Percentiles rank a stretch among this genome's conserved stretches.
Conservation (phyloP, 2,329 filamentous ascomycete species). For the Cadophora sp. region DNA sequence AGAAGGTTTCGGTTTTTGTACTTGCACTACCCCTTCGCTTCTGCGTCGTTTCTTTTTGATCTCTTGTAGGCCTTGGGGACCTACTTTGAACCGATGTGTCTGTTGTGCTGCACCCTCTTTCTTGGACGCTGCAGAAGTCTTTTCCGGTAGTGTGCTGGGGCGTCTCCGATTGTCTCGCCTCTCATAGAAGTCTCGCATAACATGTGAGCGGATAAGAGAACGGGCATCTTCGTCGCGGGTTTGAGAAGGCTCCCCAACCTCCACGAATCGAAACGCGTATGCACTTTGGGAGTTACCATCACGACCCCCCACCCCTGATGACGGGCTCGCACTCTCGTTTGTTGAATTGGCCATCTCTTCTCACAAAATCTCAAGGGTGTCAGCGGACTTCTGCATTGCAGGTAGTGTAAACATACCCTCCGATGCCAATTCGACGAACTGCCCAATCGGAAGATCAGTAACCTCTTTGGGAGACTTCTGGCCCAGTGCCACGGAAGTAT, state of each 20-base stretch:
- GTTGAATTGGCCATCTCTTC: slow-evolving; percentile 14
- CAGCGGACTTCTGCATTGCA: neutral
- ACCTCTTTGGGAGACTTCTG: neutral
- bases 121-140: slow-evolving; percentile 21
- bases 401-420: neutral
- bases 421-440: neutral
- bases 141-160: slow-evolving; percentile 9
- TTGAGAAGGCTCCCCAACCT: slow-evolving; percentile 25
- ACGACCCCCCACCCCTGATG: neutral
- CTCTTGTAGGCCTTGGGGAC: slow-evolving; percentile 26
- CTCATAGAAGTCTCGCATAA: slow-evolving; percentile 30
- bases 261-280: slow-evolving; percentile 31
- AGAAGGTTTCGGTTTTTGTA: neutral
- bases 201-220: slow-evolving; percentile 28
- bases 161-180: slow-evolving; percentile 11
- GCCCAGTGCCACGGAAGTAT: neutral
- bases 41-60: slow-evolving; percentile 23
- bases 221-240: slow-evolving; percentile 20
- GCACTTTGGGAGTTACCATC: neutral
- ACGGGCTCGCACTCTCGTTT: neutral
- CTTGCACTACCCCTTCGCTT: neutral
- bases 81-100: slow-evolving; percentile 27
- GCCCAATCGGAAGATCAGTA: slow-evolving; percentile 13
- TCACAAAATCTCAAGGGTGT: neutral
- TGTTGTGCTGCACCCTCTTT: slow-evolving; percentile 22